Evolutionary conservation across 805 yeast species (phyloP), one percentile per base, ranked within the genome.

Genomic region (Metschnikowia santaceciliae): DNA sequence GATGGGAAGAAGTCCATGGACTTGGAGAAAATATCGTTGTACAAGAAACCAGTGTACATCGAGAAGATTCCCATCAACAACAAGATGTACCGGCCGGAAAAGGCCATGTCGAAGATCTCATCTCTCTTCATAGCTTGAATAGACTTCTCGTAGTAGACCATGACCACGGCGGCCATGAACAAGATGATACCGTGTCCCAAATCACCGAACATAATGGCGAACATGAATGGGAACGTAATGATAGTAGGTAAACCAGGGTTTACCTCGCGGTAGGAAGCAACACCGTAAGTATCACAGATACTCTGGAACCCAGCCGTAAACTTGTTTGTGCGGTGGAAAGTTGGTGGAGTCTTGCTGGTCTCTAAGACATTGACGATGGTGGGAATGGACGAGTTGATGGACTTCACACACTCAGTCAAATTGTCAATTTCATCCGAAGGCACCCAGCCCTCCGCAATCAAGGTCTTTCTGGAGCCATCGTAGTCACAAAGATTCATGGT

Each of bases 171-270:
- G 15, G 90, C 88, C 50, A 86, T 68, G 49, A 86, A 79, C 68
- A 94, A 74, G 44, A 94, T 80, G 53, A 90, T 79, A 5, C 99
- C 99, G 73, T 94, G 99, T 14, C 99, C 99, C 52, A 91, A 67
- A 74, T 94, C 99, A 76, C 99, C 99, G 76, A 94, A 94, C 99
- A 94, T 94, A 61, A 94, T 86, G 30, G 99, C 97, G 73, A 94
- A 94, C 96, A 94, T 88, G 68, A 94, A 94, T 22, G 99, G 99
- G 75, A 94, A 94, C 0, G 99, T 94, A 23, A 94, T 86, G 43
- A 90, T 82, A 1, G 99, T 92, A 3, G 99, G 92, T 56, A 94
- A 75, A 49, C 96, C 99, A 4, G 99, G 96, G 68, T 94, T 94
- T 30, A 94, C 94, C 69, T 94, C 99, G 60, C 90, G 85, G 71